A percentile compares a stretch with the other conserved stretches of the same genome.
phyloP scores from a whole-genome alignment of 768 basidiomycete genomes.

The Pholiota conissans region DNA sequence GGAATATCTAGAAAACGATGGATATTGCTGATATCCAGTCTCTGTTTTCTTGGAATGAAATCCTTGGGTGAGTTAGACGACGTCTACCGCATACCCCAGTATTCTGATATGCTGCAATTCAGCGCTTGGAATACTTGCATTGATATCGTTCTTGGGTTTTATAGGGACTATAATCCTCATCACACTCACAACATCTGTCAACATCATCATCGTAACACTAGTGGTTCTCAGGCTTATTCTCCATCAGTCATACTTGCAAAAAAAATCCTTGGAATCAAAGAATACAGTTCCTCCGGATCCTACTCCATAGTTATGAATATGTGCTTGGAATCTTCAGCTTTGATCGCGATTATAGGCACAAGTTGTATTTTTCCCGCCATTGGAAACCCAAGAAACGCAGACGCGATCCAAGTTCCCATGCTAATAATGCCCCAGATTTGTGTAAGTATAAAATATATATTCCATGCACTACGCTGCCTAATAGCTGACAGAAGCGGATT shows the following conservation, averaged over 20 bases:
- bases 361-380: slow-evolving; percentile 6
- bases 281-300: neutral
- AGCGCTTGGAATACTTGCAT: slow-evolving; percentile 10
- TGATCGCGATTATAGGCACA: slow-evolving; percentile 11
- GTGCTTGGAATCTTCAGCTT: slow-evolving; percentile 15
- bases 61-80: slow-evolving; percentile 4
- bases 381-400: neutral
- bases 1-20: slow-evolving; percentile 1
- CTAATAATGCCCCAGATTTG: slow-evolving; percentile 11
- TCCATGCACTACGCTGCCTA: neutral
- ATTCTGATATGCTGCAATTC: no score
- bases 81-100: no score
- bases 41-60: slow-evolving; percentile 4
- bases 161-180: slow-evolving; percentile 4
- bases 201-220: slow-evolving; percentile 9
- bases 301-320: slow-evolving; percentile 12
- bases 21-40: neutral
- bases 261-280: neutral
- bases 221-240: slow-evolving; percentile 11
- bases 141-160: slow-evolving; percentile 1
- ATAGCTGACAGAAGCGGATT: neutral
- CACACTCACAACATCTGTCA: slow-evolving; percentile 9
- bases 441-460: slow-evolving; percentile 3
- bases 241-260: slow-evolving; percentile 7
- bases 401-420: slow-evolving; percentile 8